These are phyloP conservation scores for Inga laurina DNA, from an alignment of 306 rosid species.

Conservation along the genomic window DNA sequence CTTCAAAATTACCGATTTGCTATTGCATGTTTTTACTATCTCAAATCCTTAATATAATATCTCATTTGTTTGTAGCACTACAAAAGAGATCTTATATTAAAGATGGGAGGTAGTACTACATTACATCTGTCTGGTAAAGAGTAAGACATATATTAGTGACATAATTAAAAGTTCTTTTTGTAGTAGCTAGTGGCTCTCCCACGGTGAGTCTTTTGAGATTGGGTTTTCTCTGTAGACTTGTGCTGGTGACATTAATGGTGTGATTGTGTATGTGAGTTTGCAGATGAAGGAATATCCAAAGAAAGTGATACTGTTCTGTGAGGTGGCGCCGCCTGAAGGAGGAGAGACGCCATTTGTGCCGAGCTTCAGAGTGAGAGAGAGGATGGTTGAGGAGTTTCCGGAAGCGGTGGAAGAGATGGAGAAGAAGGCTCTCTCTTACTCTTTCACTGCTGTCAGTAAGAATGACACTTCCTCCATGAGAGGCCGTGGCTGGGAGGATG, in stretches of 20 bases:
- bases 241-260: neutral
- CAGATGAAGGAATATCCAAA: conserved; percentile 73
- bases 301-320: conserved; percentile 65
- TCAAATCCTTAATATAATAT: too few species aligned
- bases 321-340: conserved; percentile 85
- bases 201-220: too few species aligned
- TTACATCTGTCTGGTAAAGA: too few species aligned
- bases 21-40: too few species aligned
- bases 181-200: too few species aligned
- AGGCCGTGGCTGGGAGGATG: conserved; percentile 87
- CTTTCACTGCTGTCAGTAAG: conserved; percentile 63
- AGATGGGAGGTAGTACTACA: too few species aligned
- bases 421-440: conserved; percentile 61
- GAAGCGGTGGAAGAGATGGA: conserved; percentile 63
- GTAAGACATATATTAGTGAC: too few species aligned
- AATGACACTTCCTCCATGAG: conserved; percentile 67
- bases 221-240: too few species aligned
- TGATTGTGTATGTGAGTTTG: neutral
- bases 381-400: conserved; percentile 73
- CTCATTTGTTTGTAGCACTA: too few species aligned
- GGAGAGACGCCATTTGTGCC: conserved; percentile 88
- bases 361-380: conserved; percentile 70
- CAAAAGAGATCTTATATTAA: too few species aligned
- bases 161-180: too few species aligned
- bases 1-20: too few species aligned